Evolutionary conservation across 2,329 filamentous ascomycete genomes (phyloP).

Genomic region (Trichoderma guizhouense): DNA sequence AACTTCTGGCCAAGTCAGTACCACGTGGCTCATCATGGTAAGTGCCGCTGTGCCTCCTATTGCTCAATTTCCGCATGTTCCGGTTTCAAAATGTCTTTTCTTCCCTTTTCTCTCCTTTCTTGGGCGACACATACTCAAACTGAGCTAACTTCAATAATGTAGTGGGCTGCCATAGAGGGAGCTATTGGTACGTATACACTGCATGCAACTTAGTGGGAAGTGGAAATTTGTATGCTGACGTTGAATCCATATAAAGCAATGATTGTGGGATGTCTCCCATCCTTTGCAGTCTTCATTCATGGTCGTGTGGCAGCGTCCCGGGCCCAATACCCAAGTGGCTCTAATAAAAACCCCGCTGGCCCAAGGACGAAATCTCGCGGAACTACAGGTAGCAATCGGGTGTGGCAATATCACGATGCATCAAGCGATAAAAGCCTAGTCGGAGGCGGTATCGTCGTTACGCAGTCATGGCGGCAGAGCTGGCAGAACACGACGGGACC

Average conservation of each 20-base stretch:
- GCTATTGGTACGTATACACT: not conserved
- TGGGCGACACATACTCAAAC: not conserved
- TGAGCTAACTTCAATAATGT: not conserved
- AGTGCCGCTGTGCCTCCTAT: not conserved
- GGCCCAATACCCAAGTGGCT: not conserved
- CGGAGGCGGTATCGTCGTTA: not conserved
- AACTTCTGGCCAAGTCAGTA: not conserved
- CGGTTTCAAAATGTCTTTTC: too few species aligned
- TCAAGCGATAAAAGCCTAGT: not conserved
- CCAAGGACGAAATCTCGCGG: not conserved
- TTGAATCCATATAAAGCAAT: not conserved
- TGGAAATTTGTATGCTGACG: not conserved
- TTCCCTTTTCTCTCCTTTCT: not conserved
- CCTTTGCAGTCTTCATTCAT: not conserved
- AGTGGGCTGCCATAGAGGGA: not conserved
- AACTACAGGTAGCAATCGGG: not conserved
- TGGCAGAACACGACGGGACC: not conserved
- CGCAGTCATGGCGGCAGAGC: not conserved
- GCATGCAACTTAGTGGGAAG: not conserved
- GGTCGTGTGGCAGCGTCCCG: not conserved
- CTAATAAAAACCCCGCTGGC: not conserved
- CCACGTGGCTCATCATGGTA: not conserved
- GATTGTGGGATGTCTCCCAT: not conserved
- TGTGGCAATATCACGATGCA: not conserved
- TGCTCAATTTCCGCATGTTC: accelerated